Percentiles rank a stretch among this genome's conserved stretches.
Evolutionary conservation across 2,329 filamentous ascomycete species (phyloP).

Genomic region (Ascochyta koolunga): DNA sequence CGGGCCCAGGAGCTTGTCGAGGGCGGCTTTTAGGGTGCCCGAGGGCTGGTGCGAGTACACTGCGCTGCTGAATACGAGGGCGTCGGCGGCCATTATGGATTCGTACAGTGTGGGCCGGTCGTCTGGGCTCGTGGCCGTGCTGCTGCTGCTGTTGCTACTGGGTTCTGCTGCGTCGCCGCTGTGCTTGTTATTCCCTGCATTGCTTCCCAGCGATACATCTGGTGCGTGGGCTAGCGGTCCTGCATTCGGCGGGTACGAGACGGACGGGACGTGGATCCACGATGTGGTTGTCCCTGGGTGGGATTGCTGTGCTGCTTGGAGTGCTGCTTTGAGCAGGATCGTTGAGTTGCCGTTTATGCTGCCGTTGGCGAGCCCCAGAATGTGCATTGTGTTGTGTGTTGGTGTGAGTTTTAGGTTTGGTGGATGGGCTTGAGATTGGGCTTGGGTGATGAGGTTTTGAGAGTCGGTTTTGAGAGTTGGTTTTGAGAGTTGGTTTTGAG

Average conservation of each 20-base stretch:
- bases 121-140: neutral
- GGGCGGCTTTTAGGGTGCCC: conserved; percentile 6
- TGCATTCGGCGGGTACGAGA: conserved; percentile 14
- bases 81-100: conserved; percentile 12
- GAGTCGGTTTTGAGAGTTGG: too few relatives aligned
- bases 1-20: conserved; percentile 13
- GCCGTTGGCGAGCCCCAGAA: conserved; percentile 19
- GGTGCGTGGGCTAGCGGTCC: conserved; percentile 2
- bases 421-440: too few relatives aligned
- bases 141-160: neutral
- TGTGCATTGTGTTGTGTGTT: conserved; percentile 15
- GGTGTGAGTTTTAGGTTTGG: too few relatives aligned
- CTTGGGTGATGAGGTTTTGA: too few relatives aligned
- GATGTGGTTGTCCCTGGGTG: conserved; percentile 9
- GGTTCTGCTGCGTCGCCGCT: neutral
- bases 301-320: neutral
- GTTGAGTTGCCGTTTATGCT: conserved; percentile 15
- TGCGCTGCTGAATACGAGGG: conserved; percentile 10
- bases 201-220: conserved; percentile 12
- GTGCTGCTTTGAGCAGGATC: conserved; percentile 17
- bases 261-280: conserved; percentile 16
- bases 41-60: conserved; percentile 18
- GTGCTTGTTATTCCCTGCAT: conserved; percentile 5
- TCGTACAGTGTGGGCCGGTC: conserved; percentile 8
- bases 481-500: too few relatives aligned